Conservation (phyloP, 75 land plant species). For the Ceratopteris richardii region DNA sequence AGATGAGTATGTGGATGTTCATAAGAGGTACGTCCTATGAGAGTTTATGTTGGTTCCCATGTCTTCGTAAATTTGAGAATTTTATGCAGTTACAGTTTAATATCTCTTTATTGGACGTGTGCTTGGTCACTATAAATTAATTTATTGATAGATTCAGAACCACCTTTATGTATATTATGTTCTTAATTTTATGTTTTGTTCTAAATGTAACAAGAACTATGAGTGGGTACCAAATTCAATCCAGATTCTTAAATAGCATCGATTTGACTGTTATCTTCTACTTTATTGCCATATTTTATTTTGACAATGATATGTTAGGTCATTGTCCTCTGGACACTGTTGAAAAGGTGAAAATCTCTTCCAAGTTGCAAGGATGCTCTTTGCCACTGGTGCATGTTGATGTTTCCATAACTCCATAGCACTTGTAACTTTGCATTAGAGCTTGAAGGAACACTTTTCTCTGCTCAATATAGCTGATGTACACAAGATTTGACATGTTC, state of each 20-base stretch:
- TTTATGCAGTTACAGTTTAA: neutral
- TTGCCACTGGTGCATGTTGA: too few relatives aligned
- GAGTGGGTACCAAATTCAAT: neutral
- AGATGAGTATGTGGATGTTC: conserved; percentile 92
- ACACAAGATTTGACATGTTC: too few relatives aligned
- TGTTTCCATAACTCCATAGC: too few relatives aligned
- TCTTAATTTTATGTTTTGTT: neutral
- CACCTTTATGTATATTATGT: neutral
- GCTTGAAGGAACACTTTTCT: too few relatives aligned
- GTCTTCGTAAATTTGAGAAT: neutral
- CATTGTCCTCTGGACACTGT: too few relatives aligned
- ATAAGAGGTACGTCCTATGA: conserved; percentile 54
- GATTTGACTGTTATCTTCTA: too few relatives aligned
- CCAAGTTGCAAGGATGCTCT: too few relatives aligned
- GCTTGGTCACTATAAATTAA: neutral
- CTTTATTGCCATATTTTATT: too few relatives aligned
- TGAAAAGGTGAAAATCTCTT: too few relatives aligned
- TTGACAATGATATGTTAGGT: too few relatives aligned
- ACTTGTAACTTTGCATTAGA: too few relatives aligned
- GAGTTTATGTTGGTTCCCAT: neutral
- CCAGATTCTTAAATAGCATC: neutral
- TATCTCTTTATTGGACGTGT: neutral
- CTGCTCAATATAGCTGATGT: too few relatives aligned
- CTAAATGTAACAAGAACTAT: neutral
- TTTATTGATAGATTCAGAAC: neutral